Evolutionary conservation across 179 eudicot species (phyloP), one percentile per base, ranked within the genome.

Genomic region (Beta lomatogona): DNA sequence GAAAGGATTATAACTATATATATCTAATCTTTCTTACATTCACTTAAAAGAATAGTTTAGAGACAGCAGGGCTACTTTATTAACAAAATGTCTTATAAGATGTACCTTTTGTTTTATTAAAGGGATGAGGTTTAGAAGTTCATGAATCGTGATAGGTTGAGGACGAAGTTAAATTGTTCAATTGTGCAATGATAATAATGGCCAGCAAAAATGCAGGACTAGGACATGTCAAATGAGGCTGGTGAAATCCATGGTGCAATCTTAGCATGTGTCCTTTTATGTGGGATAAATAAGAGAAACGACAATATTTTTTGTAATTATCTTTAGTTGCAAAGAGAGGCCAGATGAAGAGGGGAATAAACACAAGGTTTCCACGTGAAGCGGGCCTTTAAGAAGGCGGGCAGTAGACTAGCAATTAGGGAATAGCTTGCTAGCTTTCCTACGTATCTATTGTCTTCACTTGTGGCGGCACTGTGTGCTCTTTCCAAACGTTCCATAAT

Each of bases 231-330:
- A 81, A 84, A 77, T 81, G 82, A 81, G 84, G 84, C 77, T 84
- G 86, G 86, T 81, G 86, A 84, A 84, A 77, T 84, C 84, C 79
- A 66, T 71, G 76, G 82, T 2, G 66, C 75, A 84, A 84, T 84
- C 86, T 81, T 77, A 80, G 79, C 57, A 72, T 5, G 71, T 75
- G 86, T 84, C 86, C 21, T 84, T 74, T 75, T 50, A 68, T 79
- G 72, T 44, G 48, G 76, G 61, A 72, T 53, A 16, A 45, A 76
- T 15, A 60, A 55, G 50, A 70, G 81, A 21, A 54, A 73, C 70
- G 79, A 78, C 82, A 78, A 82, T 44, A 41, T 15, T 15, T 12
- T 82, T 83, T 83, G 85, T 79, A 72, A 61, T 52, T 73, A 53
- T 70, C 52, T 44, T n/a, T 54, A 53, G 64, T 61, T 73, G 46